Evolutionary conservation across 306 rosid species (phyloP), one percentile per base, ranked within the genome.

Genomic region (Rosa chinensis): DNA sequence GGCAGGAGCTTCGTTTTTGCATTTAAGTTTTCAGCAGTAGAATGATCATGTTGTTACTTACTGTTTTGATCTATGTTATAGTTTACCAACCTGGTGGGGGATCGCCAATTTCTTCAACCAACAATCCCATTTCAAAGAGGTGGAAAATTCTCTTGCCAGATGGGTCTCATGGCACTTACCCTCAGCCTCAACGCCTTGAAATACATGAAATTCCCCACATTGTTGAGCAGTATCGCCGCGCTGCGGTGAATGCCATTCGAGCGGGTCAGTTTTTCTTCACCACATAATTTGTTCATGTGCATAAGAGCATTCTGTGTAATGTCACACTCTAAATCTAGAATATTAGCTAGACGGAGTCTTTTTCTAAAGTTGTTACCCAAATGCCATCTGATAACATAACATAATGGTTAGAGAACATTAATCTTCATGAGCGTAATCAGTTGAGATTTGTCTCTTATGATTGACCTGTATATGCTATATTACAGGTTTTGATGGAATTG

Each of bases 401-500:
- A 61, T 25, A 25, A 25, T 25, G 39, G 39, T 4, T 1, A 11
- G 66, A 61, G 66, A 5, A 61, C 16, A 23, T n/a, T 11, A 11
- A 5, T 61, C 17, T 25, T 1, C 17, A 23, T 3, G 10, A n/a
- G 32, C 16, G 17, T 49, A 49, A 10, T 25, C 44, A 64, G 4
- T 39, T 10, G 6, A 49, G 10, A 42, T 44, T 67, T 35, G 42
- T 13, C 10, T 21, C 32, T 32, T 5, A 49, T 53, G 61, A 17
- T 37, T 4, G 17, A 61, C 43, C 2, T 47, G 8, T 66, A 39
- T 37, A 14, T 55, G 32, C 44, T 13, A 44, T 61, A 12, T 86
- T 37, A 42, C 21, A 95, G 99, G 99, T 81, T 95, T 95, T 76
- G 96, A 95, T 77, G 99, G 98, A 73, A 89, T 95, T 48, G 99